phyloP scores from a whole-genome alignment of 208 protist genomes.

The Borovskyia barvae region DNA sequence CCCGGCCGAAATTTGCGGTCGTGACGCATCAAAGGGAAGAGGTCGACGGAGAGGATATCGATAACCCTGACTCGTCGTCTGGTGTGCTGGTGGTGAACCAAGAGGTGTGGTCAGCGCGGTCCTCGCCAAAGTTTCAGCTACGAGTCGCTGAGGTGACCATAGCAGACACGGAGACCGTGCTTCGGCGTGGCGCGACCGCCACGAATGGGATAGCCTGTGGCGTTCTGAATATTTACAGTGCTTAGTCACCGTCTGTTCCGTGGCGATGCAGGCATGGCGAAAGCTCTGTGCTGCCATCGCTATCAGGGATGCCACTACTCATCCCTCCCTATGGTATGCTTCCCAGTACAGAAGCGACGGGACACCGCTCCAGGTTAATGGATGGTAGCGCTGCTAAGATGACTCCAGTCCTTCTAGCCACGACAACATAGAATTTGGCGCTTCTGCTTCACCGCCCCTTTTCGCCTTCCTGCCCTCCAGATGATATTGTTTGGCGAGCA shows the following conservation, averaged over 20 bases:
- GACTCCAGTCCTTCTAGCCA: too few species aligned
- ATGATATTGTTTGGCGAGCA: too few species aligned
- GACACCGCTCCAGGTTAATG: too few species aligned
- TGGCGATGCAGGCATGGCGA: background rate
- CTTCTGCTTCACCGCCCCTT: too few species aligned
- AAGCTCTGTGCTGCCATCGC: too few species aligned
- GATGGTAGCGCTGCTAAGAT: too few species aligned
- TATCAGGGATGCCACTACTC: too few species aligned
- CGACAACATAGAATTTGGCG: too few species aligned
- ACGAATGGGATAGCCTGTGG: conserved; percentile 66
- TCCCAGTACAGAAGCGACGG: too few species aligned
- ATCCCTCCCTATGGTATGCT: too few species aligned
- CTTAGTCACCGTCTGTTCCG: conserved; percentile 2
- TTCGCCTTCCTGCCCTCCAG: too few species aligned
- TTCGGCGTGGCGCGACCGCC: conserved; percentile 50
- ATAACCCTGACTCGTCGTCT: conserved; percentile 28
- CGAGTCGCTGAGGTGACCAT: conserved; percentile 86
- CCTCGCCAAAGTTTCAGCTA: conserved; percentile 49
- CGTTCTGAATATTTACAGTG: conserved; percentile 68
- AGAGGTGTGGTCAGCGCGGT: conserved; percentile 75
- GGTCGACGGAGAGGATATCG: conserved; percentile 20
- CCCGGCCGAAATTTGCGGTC: conserved; percentile 62
- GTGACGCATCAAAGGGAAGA: conserved; percentile 66
- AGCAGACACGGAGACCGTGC: conserved; percentile 42
- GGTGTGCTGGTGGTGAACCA: conserved; percentile 85